Base-by-base conservation (phyloP, 257 asterid species). In the Solanum sejunctum region DNA sequence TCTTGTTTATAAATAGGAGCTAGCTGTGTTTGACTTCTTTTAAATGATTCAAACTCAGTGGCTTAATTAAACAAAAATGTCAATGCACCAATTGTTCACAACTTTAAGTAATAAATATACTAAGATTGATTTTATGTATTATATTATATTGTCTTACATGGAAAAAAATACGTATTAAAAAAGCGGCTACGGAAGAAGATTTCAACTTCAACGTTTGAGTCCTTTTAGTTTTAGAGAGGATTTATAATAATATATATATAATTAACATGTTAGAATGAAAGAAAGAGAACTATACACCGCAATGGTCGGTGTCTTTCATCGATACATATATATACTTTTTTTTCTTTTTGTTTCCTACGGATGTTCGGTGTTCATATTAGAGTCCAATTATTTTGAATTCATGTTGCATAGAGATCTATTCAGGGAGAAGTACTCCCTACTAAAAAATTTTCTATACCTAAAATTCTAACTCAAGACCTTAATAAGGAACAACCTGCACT, bases 141-240 rank as follows among this genome's bases (percentile, higher is more conserved):
- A 61, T 61, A 10, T 13, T 12, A 32, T 66, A 41, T 60, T 54
- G 80, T 71, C 85, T 51, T 17, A 21, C 60, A 52, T 82, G 63
- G 12, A 10, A 82, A 82, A 82, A 39, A 52, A 80, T 23, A 10
- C 5, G 51, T 52, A 52, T 86, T 67, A 82, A 85, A 81, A 26
- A 85, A 55, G 7, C 80, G 87, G 81, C 92, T 86, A 84, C 3
- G 17, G 77, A 36, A 69, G 91, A 90, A 92, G 88, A 90, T 85
- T 92, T 93, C 97, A 93, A 93, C 97, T 51, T 93, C 99, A 95
- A 94, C 98, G 93, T 91, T 93, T 90, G 86, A 90, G 97, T 93
- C 98, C 91, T 92, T 72, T n/a, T 43, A 91, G 47, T 91, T 93
- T 84, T 89, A 63, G 71, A 56, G 84, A 84, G 85, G 60, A 87